Percentiles rank a stretch among this genome's conserved stretches.
phyloP scores from a whole-genome alignment of 352 stramenopile species.

The Globisporangium splendens region DNA sequence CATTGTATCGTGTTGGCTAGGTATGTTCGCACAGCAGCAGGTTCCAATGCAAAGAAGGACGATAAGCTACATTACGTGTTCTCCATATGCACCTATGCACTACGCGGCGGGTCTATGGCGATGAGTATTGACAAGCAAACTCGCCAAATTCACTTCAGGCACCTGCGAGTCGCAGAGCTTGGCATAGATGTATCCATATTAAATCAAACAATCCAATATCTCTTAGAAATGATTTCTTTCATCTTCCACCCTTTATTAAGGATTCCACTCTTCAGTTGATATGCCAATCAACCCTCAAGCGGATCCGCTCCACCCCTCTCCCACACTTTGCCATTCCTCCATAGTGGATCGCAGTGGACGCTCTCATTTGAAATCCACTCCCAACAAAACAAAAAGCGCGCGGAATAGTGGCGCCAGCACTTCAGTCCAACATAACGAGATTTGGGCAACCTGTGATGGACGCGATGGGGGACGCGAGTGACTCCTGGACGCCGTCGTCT shows the following conservation, averaged over 20 bases:
- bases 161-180: no score
- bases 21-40: no score
- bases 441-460: not conserved
- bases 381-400: constrained; percentile 4
- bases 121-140: no score
- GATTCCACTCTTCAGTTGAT: not conserved
- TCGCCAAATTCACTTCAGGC: no score
- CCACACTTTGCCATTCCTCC: not conserved
- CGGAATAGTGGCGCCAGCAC: not conserved
- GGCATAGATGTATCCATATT: not conserved
- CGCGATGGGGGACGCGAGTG: not conserved
- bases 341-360: not conserved
- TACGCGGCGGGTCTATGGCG: no score
- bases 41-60: no score
- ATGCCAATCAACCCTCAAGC: not conserved
- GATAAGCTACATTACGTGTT: no score
- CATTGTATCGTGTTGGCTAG: no score
- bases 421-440: not conserved
- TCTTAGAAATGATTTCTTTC: no score
- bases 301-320: constrained; percentile 2
- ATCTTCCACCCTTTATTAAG: constrained; percentile 10
- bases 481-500: not conserved
- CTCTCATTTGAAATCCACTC: no score
- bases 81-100: no score
- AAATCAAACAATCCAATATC: not conserved